Percentiles rank a stretch among this genome's conserved stretches.
phyloP scores from a whole-genome alignment of 176 grass and related monocot genomes.

The Rhynchospora breviuscula region DNA sequence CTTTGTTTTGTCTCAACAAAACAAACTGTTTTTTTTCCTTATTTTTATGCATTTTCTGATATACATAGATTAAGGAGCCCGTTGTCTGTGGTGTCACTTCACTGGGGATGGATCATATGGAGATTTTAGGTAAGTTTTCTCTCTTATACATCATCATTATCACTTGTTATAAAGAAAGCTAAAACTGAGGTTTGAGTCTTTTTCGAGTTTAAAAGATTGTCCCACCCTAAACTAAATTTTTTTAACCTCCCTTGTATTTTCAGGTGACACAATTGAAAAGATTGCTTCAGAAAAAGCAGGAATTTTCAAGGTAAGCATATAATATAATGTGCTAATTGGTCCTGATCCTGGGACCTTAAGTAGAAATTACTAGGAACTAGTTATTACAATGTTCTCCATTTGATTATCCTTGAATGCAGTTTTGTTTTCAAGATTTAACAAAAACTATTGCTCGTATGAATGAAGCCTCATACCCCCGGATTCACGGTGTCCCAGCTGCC shows the following conservation, averaged over 20 bases:
- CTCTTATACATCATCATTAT: constrained; percentile 10
- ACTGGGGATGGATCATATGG: constrained; percentile 86
- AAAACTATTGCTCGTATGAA: constrained; percentile 25
- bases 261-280: constrained; percentile 66
- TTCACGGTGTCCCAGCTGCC: constrained; percentile 36
- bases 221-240: background rate
- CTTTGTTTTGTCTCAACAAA: constrained; percentile 5
- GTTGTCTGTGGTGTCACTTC: constrained; percentile 85
- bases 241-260: constrained; percentile 25
- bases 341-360: background rate
- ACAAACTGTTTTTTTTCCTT: background rate
- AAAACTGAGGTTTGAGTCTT: background rate
- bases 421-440: constrained; percentile 36
- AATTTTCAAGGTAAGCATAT: constrained; percentile 56
- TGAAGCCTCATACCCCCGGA: constrained; percentile 37
- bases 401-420: constrained; percentile 27
- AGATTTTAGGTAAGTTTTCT: constrained; percentile 63
- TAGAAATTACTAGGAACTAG: background rate
- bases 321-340: constrained; percentile 4
- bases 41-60: constrained; percentile 4
- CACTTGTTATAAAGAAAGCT: background rate
- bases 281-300: constrained; percentile 74
- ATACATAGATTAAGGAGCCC: constrained; percentile 67
- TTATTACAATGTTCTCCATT: constrained; percentile 29
- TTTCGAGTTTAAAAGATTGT: background rate